Base-by-base conservation (phyloP, 306 rosid species). In the Quercus agrifolia region DNA sequence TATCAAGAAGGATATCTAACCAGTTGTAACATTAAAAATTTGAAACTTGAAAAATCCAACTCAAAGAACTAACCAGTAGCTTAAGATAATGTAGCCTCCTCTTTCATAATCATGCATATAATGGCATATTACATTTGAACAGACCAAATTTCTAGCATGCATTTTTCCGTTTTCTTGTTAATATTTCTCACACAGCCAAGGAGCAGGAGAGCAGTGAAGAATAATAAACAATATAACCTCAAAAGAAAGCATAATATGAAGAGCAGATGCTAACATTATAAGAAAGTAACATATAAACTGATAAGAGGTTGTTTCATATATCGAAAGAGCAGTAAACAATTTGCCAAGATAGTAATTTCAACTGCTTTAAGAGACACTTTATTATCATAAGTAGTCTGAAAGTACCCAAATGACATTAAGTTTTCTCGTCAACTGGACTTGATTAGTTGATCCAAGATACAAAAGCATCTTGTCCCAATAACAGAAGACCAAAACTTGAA, bases 401-500 rank as follows among this genome's bases (percentile, higher is more conserved):
- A n/a, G 66, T 56, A 30, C 64, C 81, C 74, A 61, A 79, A 77
- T 30, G 67, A 57, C 56, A 80, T 78, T 68, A 76, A 76, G 56
- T 35, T 61, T 68, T 25, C 51, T 35, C 61, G 72, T 77, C 77
- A 74, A 71, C 72, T 44, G 61, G 71, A 79, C 84, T 82, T 77
- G 80, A 81, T 70, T 58, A 70, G 59, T 55, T 63, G 82, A 75
- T 76, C 70, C 80, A 59, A 64, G 68, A 75, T 74, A 76, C 20
- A 75, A 70, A 56, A 69, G 56, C 67, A 67, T 73, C 82, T 35
- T 13, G 25, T 79, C 68, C 58, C n/a, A 74, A 51, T 81, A 77
- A 70, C 76, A 80, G 77, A 70, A 69, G 75, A 75, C 74, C 27
- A 74, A 55, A 69, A 78, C 14, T 35, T 19, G 46, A 73, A 66